A percentile compares a stretch with the other conserved stretches of the same genome.
Conservation (phyloP, 306 rosid species). For the Betula pendula region DNA sequence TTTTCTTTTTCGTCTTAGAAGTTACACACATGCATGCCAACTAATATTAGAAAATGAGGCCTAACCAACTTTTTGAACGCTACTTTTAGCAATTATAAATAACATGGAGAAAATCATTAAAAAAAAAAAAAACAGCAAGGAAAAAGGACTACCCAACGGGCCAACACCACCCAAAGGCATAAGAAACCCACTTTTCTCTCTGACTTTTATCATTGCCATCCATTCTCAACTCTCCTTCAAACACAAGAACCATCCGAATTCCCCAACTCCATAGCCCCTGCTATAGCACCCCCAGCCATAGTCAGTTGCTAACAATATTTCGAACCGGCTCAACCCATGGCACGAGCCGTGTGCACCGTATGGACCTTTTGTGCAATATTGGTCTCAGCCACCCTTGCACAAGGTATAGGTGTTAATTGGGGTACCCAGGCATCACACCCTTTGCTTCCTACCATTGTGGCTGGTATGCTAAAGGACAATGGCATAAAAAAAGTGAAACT, state of each 20-base stretch:
- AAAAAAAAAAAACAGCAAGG: neutral
- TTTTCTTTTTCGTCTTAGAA: too few relatives aligned
- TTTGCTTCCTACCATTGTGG: constrained; percentile 48
- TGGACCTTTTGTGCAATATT: constrained; percentile 25
- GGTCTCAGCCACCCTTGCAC: constrained; percentile 23
- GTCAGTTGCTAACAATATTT: neutral
- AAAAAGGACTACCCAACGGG: neutral
- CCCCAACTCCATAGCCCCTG: neutral
- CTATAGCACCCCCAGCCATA: neutral
- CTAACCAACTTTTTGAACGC: neutral
- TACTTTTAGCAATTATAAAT: neutral
- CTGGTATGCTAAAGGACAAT: constrained; percentile 59
- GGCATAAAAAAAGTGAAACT: constrained; percentile 66
- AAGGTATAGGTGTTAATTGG: constrained; percentile 69
- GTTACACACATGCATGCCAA: neutral
- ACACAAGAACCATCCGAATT: neutral
- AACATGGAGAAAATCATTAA: neutral
- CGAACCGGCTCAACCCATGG: constrained; percentile 31
- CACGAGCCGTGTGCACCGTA: constrained; percentile 11
- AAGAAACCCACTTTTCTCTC: neutral
- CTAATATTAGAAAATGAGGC: neutral
- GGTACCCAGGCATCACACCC: constrained; percentile 65
- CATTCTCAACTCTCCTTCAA: neutral
- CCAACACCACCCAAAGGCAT: neutral
- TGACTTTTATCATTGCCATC: neutral